phyloP scores from a whole-genome alignment of 306 rosid genomes.

The Glycine soja region DNA sequence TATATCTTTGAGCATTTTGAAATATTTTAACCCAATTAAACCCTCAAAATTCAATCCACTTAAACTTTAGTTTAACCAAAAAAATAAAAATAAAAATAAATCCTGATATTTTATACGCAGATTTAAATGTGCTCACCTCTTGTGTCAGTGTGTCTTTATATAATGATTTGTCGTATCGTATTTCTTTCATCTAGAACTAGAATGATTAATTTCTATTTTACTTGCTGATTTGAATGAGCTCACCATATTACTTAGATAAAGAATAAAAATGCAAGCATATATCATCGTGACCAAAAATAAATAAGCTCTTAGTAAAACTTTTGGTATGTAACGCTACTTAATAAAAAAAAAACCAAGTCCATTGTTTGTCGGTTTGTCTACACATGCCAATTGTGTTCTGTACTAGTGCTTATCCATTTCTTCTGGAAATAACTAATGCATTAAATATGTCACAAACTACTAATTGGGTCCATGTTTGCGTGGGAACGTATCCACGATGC shows the following conservation, averaged over 20 bases:
- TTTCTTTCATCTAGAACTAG: slow-evolving; percentile 20
- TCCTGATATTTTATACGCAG: no score
- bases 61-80: no score
- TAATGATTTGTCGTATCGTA: not conserved
- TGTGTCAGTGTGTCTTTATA: no score
- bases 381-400: not conserved
- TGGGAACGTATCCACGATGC: not conserved
- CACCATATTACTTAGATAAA: no score
- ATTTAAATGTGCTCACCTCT: no score
- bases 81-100: no score
- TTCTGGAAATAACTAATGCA: not conserved
- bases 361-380: not conserved
- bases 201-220: not conserved
- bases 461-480: not conserved
- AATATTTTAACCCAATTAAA: no score
- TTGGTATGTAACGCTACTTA: not conserved
- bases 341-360: not conserved
- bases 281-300: not conserved
- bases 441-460: not conserved
- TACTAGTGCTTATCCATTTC: not conserved
- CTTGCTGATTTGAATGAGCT: no score
- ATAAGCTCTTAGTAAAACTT: not conserved
- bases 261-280: not conserved
- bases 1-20: no score
- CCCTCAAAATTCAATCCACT: no score